Base-by-base conservation (phyloP, 2,329 filamentous ascomycete genomes). In the Cyphellophora attinorum region DNA sequence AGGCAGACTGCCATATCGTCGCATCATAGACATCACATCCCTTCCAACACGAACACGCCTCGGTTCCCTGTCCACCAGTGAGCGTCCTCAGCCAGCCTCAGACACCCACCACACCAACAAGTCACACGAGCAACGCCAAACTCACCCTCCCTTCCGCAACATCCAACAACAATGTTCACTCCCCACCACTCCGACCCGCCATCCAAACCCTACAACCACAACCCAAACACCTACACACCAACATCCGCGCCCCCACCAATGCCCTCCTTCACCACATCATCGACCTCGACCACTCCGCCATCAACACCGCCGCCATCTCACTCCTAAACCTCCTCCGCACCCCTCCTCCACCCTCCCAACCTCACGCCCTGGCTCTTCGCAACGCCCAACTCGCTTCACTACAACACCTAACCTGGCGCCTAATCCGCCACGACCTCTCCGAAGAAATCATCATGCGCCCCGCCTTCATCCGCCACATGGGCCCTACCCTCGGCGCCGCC, bases 301-400 rank as follows among this genome's bases (percentile, higher is more conserved):
- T 96, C 58, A 96, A 96, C 63, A 91, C 82, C 10, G 76, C 94
- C 44, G 78, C 88, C 0, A 83, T 94, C 16, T 69, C 81, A 6
- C 88, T 89, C 85, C 61, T 69, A 83, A 35, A 81, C 84, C 0
- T 89, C 21, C 21, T 25, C 8, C 21, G 21, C 21, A 25, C 8
- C 21, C 21, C 21, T n/a, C 88, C 33, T 40, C 42, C 3, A 17
- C 34, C 8, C 21, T 25, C 5, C 34, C 34, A 4, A 34, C 27
- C 27, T 34, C 28, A 19, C 15, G 29, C 14, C 16, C 15, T 18
- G 51, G 58, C n/a, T 43, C 62, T 14, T 60, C 61, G 17, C 61
- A 59, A 27, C 62, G 61, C 5, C 56, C 60, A 2, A 44, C 59
- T 31, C 11, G 13, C 32, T 5, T 35, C 44, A 6, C 32, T 47